phyloP scores from a whole-genome alignment of 2,329 filamentous ascomycete species.

The Pseudocercospora eumusae region DNA sequence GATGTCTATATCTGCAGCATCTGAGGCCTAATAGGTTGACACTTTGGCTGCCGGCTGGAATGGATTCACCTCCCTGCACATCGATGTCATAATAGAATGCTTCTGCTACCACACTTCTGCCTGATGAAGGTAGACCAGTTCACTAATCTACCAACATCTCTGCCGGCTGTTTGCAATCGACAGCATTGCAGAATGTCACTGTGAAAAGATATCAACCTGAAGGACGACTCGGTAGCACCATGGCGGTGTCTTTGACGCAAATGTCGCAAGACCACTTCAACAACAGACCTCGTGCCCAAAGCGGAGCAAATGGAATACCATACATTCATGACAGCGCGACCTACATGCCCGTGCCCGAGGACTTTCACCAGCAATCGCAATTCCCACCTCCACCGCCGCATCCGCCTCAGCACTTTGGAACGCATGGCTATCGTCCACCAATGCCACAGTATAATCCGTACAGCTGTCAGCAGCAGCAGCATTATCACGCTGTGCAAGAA shows the following conservation, averaged over 20 bases:
- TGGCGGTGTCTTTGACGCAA: constrained; percentile 24
- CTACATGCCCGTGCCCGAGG: constrained; percentile 17
- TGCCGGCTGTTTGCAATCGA: background rate
- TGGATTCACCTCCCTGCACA: background rate
- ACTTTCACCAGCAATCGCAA: constrained; percentile 15
- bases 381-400: constrained; percentile 4
- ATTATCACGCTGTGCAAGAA: constrained; percentile 11
- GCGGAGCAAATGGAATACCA: constrained; percentile 9
- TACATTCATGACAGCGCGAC: constrained; percentile 14
- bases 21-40: background rate
- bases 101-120: background rate
- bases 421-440: constrained; percentile 3
- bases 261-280: constrained; percentile 7
- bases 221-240: background rate
- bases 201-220: background rate
- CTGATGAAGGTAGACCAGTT: background rate
- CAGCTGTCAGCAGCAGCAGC: constrained; percentile 8
- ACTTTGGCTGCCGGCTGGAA: background rate
- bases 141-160: background rate
- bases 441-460: background rate
- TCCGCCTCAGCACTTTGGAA: constrained; percentile 3
- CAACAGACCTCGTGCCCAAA: constrained; percentile 8
- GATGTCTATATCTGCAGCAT: constrained; percentile 5
- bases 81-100: constrained; percentile 1
- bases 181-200: background rate